Percentiles rank a stretch among this genome's conserved stretches.
Evolutionary conservation across 495 filamentous ascomycete genomes (phyloP).

Genomic region (Lichina pygmaea): DNA sequence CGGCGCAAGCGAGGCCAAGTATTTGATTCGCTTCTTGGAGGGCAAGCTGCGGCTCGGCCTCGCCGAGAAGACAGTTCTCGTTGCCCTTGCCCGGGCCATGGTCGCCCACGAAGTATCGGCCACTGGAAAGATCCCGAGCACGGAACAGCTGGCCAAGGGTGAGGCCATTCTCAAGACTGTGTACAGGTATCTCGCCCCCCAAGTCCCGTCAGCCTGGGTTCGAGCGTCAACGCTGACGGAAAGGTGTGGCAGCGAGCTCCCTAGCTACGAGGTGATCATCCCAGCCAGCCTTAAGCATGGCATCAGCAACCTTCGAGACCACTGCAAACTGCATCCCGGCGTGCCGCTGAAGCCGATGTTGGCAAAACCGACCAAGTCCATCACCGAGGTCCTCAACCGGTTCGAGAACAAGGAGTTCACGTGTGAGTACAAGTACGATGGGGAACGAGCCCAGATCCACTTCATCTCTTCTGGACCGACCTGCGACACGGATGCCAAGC

Average conservation of each 20-base stretch:
- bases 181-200: constrained; percentile 33
- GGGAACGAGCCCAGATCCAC: constrained; percentile 90
- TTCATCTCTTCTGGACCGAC: constrained; percentile 62
- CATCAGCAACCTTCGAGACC: constrained; percentile 49
- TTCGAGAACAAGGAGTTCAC: constrained; percentile 92
- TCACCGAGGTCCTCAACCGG: constrained; percentile 88
- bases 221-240: not conserved
- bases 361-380: constrained; percentile 96
- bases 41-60: constrained; percentile 79
- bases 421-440: constrained; percentile 98
- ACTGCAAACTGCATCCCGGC: constrained; percentile 82
- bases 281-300: constrained; percentile 69
- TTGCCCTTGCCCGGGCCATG: constrained; percentile 68
- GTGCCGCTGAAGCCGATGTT: constrained; percentile 96
- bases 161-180: constrained; percentile 71
- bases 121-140: constrained; percentile 38
- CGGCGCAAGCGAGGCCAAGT: constrained; percentile 85
- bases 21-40: constrained; percentile 71
- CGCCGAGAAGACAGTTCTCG: constrained; percentile 76
- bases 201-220: not conserved
- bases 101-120: constrained; percentile 51
- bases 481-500: not conserved
- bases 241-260: constrained; percentile 36
- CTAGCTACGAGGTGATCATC: constrained; percentile 86
- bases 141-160: constrained; percentile 50